A percentile compares a stretch with the other conserved stretches of the same genome.
Evolutionary conservation across 805 yeast species (phyloP).

Genomic region (Candida insectalens): DNA sequence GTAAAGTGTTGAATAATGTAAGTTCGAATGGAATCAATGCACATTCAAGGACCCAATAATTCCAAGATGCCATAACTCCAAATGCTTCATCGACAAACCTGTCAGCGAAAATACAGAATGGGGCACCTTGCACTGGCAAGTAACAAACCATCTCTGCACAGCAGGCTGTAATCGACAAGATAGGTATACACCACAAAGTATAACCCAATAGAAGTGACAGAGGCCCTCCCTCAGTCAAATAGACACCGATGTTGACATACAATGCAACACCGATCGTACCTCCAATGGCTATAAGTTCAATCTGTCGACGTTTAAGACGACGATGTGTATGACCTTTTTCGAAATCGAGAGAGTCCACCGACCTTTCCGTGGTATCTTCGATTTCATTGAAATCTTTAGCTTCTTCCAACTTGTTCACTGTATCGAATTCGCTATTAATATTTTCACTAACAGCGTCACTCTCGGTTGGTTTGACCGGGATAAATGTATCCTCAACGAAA

Average conservation of each 20-base stretch:
- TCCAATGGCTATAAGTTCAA: slow-evolving; percentile 67
- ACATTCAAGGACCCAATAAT: slow-evolving; percentile 38
- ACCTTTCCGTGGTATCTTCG: background rate
- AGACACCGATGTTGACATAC: slow-evolving; percentile 33
- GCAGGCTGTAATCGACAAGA: slow-evolving; percentile 29
- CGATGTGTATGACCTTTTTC: slow-evolving; percentile 28
- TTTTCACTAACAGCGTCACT: no score
- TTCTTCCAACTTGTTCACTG: background rate
- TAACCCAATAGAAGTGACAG: slow-evolving; percentile 29
- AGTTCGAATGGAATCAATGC: slow-evolving; percentile 41
- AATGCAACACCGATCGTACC: slow-evolving; percentile 37
- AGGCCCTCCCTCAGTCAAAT: slow-evolving; percentile 32
- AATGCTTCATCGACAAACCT: slow-evolving; percentile 35
- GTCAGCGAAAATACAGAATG: slow-evolving; percentile 36
- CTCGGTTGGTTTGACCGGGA: slow-evolving; percentile 1
- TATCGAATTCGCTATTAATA: no score
- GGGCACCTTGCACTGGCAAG: slow-evolving; percentile 33
- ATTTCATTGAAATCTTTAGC: background rate
- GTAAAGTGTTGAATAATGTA: slow-evolving; percentile 40
- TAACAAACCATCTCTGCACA: slow-evolving; percentile 37
- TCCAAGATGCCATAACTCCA: slow-evolving; percentile 36
- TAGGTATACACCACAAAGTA: slow-evolving; percentile 32
- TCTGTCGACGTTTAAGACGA: slow-evolving; percentile 54
- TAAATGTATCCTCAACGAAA: slow-evolving; percentile 1
- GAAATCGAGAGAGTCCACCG: background rate